Evolutionary conservation across 257 asterid genomes (phyloP).

Genomic region (Salvia miltiorrhiza): DNA sequence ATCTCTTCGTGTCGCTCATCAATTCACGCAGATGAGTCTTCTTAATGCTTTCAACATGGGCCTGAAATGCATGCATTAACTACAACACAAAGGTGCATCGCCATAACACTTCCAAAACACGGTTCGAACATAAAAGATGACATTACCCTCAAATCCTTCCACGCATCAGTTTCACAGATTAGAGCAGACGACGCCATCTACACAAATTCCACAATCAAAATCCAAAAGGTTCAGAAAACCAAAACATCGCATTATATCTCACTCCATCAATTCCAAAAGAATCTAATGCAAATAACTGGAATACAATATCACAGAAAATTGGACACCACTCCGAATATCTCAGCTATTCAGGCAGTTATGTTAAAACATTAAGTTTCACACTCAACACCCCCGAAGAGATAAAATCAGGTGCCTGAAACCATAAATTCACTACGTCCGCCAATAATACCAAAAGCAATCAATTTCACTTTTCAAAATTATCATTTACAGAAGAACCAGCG

Average conservation of each 20-base stretch:
- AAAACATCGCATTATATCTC: too few species aligned
- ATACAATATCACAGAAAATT: neutral
- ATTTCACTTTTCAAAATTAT: neutral
- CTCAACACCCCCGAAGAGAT: neutral
- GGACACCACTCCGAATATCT: neutral
- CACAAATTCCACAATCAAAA: constrained; percentile 25
- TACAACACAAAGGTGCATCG: constrained; percentile 20
- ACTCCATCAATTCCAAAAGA: neutral
- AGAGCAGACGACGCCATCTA: constrained; percentile 74
- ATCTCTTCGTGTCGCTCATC: constrained; percentile 68
- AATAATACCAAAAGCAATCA: neutral
- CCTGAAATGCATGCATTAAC: constrained; percentile 42
- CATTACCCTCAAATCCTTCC: constrained; percentile 83
- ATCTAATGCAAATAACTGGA: neutral
- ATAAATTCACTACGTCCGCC: neutral
- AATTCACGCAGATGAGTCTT: constrained; percentile 84
- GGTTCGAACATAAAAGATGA: neutral
- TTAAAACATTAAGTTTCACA: neutral
- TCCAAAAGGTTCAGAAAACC: neutral
- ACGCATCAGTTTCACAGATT: constrained; percentile 61
- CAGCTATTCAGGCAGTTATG: neutral
- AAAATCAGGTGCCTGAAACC: neutral
- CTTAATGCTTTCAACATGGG: constrained; percentile 75
- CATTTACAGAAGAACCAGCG: constrained; percentile 6
- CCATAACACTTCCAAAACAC: neutral